Conservation (phyloP, 140 eudicot genomes). For the Stevia rebaudiana region DNA sequence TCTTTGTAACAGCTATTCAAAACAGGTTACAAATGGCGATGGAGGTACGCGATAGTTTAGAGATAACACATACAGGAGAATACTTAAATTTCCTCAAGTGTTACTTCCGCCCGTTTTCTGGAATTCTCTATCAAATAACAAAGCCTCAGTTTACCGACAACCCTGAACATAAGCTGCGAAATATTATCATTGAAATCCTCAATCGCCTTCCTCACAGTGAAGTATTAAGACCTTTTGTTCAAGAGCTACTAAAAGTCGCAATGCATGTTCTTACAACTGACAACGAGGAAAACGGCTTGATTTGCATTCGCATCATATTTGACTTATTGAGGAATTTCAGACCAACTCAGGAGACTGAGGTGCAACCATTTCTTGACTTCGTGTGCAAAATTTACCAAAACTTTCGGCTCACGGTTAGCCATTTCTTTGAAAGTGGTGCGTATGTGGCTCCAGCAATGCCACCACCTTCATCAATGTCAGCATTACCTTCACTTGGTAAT, state of each 20-base stretch:
- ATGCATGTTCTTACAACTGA: conserved; percentile 95
- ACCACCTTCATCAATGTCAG: conserved; percentile 46
- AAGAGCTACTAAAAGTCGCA: conserved; percentile 84
- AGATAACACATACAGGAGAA: conserved; percentile 95
- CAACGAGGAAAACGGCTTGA: conserved; percentile 90
- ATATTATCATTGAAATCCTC: conserved; percentile 74
- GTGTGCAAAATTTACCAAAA: conserved; percentile 93
- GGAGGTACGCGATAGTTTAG: conserved; percentile 98
- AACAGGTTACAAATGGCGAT: conserved; percentile 84
- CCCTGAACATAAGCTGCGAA: conserved; percentile 81
- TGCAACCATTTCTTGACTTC: conserved; percentile 92
- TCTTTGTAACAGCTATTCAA: conserved; percentile 56
- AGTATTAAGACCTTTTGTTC: conserved; percentile 88
- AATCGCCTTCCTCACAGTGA: conserved; percentile 94
- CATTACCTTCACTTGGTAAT: conserved; percentile 49
- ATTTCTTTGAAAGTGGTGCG: conserved; percentile 89
- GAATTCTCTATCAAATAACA: conserved; percentile 60
- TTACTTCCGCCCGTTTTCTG: conserved; percentile 82
- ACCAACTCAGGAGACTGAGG: conserved; percentile 88
- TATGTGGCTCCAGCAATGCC: conserved; percentile 45
- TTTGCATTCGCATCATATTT: conserved; percentile 87
- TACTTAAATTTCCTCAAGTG: conserved; percentile 85
- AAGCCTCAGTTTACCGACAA: conserved; percentile 87
- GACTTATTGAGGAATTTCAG: conserved; percentile 89
- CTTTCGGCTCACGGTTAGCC: conserved; percentile 74